These are phyloP conservation scores for Austropuccinia psidii DNA, from an alignment of 1,284 basidiomycete genomes.

Conservation along the genomic window DNA sequence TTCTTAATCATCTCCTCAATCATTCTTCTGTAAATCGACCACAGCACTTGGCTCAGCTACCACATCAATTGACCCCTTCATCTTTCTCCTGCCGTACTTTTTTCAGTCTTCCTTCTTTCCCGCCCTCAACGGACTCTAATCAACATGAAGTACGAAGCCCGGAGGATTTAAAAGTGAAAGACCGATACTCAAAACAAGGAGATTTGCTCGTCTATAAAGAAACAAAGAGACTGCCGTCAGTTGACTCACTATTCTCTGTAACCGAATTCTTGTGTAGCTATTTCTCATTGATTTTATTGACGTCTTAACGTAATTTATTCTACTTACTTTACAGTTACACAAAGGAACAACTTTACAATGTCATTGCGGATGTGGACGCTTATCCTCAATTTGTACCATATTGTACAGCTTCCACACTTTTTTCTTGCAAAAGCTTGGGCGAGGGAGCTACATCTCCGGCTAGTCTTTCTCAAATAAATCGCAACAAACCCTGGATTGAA, in stretches of 20 bases:
- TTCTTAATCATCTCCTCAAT: no score
- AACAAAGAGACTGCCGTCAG: conserved; percentile 27
- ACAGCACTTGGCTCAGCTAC: no score
- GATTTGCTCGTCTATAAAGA: conserved; percentile 31
- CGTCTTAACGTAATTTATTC: background rate
- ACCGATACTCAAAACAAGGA: conserved; percentile 26
- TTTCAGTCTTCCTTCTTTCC: conserved; percentile 32
- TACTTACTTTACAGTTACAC: conserved; percentile 9
- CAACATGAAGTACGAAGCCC: background rate
- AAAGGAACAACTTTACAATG: conserved; percentile 28
- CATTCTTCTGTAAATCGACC: no score
- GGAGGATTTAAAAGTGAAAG: conserved; percentile 5
- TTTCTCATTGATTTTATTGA: background rate
- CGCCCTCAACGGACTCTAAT: background rate
- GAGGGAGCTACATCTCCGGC: background rate
- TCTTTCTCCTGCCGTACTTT: no score
- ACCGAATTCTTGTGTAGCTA: background rate
- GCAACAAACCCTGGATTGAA: conserved; percentile 13
- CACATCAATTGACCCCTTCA: no score
- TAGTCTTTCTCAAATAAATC: background rate
- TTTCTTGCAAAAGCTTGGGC: conserved; percentile 7
- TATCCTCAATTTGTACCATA: conserved; percentile 35
- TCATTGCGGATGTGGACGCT: conserved; percentile 34
- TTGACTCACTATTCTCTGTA: background rate
- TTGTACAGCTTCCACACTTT: conserved; percentile 19